phyloP scores from a whole-genome alignment of 192 early-diverging fungal genomes.

The Gamsiella multidivaricata region DNA sequence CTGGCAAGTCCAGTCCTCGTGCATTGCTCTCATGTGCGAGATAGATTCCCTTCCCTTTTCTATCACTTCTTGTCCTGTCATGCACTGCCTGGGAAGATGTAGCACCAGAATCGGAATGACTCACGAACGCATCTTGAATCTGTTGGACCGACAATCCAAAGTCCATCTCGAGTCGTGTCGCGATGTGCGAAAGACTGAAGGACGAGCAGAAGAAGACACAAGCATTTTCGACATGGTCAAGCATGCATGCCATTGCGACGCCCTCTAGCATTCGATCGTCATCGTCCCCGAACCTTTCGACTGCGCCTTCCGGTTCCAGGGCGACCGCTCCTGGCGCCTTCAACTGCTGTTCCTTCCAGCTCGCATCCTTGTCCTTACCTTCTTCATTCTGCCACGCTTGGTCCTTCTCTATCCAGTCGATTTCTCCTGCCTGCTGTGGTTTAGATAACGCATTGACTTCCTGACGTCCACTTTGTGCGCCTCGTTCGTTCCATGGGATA shows the following conservation, averaged over 20 bases:
- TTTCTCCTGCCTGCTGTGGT: not conserved
- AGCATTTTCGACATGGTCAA: constrained; percentile 57
- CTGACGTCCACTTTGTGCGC: no score
- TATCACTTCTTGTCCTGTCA: no score
- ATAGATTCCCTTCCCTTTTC: constrained; percentile 54
- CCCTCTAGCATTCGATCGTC: constrained; percentile 65
- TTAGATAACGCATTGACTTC: not conserved
- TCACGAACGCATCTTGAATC: constrained; percentile 39
- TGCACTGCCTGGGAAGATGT: no score
- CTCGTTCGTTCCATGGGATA: constrained; percentile 1
- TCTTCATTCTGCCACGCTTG: constrained; percentile 21
- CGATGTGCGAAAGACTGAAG: constrained; percentile 42
- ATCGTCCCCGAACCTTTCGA: constrained; percentile 51
- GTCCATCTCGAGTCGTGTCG: constrained; percentile 36
- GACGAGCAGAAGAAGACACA: constrained; percentile 61
- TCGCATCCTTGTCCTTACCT: constrained; percentile 32
- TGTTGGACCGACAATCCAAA: constrained; percentile 50
- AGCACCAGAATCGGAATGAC: no score
- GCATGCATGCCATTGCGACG: constrained; percentile 53
- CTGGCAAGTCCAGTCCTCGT: constrained; percentile 86
- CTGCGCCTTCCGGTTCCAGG: not conserved
- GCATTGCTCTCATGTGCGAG: constrained; percentile 81
- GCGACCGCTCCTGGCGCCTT: not conserved
- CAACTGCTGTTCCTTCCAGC: constrained; percentile 31
- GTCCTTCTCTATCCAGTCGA: constrained; percentile 25